Conservation (phyloP, 208 protist species). For the Trypanosoma melophagium region DNA sequence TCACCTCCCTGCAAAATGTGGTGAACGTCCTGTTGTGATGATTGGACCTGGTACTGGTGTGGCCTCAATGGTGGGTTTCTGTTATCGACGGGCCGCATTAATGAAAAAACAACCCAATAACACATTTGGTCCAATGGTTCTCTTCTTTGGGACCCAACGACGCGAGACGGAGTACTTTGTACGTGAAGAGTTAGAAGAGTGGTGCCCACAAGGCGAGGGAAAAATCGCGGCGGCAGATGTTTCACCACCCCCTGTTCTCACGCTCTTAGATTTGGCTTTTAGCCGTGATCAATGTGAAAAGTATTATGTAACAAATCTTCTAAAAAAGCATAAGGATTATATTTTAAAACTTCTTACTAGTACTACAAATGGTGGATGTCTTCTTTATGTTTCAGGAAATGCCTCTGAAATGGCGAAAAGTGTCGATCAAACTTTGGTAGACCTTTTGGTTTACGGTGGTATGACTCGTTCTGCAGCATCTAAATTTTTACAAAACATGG, state of each 20-base stretch:
- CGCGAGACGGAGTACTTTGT: constrained; percentile 67
- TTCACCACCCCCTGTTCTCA: constrained; percentile 43
- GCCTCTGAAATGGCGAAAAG: constrained; percentile 90
- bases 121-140: constrained; percentile 44
- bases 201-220: constrained; percentile 40
- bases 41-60: constrained; percentile 93
- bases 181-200: constrained; percentile 42
- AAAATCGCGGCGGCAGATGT: constrained; percentile 15
- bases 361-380: constrained; percentile 33
- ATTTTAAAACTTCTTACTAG: constrained; percentile 50
- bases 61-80: constrained; percentile 75
- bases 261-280: constrained; percentile 77
- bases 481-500: constrained; percentile 74
- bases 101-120: constrained; percentile 41
- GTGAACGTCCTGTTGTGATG: constrained; percentile 77
- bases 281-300: constrained; percentile 76
- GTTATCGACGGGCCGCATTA: constrained; percentile 66
- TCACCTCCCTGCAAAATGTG: constrained; percentile 59
- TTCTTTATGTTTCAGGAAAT: constrained; percentile 91
- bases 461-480: constrained; percentile 63
- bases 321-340: constrained; percentile 66
- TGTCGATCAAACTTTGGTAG: constrained; percentile 81
- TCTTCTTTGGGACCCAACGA: constrained; percentile 70
- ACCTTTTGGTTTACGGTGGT: constrained; percentile 62
- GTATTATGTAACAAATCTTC: constrained; percentile 89